Conservation (phyloP, 192 early-diverging fungal genomes). For the Coemansia sp. region DNA sequence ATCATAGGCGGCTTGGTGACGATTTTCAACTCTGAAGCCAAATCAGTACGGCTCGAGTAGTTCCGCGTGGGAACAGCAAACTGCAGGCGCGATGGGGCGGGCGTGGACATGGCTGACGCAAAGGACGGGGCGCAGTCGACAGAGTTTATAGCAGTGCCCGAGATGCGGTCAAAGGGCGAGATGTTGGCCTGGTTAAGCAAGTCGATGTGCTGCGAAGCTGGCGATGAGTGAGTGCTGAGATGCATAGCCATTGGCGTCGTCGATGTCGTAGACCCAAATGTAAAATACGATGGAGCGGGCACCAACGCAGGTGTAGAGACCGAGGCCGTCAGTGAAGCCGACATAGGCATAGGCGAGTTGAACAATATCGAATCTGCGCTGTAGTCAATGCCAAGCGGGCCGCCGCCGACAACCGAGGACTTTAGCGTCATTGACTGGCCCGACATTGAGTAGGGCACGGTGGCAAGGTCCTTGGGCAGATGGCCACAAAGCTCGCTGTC, state of each 20-base stretch:
- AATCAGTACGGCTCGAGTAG: not conserved
- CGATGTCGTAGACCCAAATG: conserved; percentile 16
- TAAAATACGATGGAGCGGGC: conserved; percentile 18
- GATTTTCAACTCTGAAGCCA: not conserved
- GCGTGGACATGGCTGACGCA: conserved; percentile 13
- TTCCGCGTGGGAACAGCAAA: not conserved
- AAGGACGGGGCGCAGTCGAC: conserved; percentile 13
- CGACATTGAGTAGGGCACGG: conserved; percentile 21
- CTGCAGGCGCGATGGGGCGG: not conserved
- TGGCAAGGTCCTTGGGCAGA: conserved; percentile 7
- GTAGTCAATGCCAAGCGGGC: conserved; percentile 22
- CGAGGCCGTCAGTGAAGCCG: not conserved
- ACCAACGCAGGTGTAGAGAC: conserved; percentile 6
- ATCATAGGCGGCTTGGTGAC: conserved; percentile 12
- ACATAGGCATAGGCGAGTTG: conserved; percentile 3
- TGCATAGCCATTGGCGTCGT: conserved; percentile 13
- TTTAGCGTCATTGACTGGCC: conserved; percentile 29
- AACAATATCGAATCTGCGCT: conserved; percentile 12
- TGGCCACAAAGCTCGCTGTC: conserved; percentile 1
- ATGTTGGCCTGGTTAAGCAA: conserved; percentile 9
- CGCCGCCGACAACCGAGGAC: conserved; percentile 17
- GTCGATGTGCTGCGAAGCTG: conserved; percentile 13
- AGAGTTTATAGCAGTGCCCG: not conserved
- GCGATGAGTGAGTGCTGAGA: conserved; percentile 28
- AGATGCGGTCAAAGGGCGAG: conserved; percentile 17